phyloP scores from a whole-genome alignment of 345 rosid genomes.

The Populus alba region DNA sequence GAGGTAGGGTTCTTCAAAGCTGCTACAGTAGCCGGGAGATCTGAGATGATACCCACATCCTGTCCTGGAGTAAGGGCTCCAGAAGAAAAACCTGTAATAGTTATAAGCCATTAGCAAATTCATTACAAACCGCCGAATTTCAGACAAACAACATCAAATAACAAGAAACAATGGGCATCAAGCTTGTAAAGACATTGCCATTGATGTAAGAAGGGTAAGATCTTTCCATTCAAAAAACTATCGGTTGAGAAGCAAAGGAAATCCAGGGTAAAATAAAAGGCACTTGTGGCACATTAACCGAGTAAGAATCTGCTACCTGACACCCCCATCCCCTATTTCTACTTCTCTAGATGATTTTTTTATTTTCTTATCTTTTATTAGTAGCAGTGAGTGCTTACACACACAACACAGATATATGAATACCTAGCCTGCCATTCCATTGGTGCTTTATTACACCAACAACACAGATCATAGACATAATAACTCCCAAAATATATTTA shows the following conservation, averaged over 20 bases:
- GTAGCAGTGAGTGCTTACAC: not conserved
- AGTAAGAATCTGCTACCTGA: not conserved
- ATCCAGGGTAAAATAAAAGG: too few species aligned
- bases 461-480: not conserved
- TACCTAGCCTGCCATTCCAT: not conserved
- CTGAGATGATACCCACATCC: conserved; percentile 44
- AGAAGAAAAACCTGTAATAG: conserved; percentile 51
- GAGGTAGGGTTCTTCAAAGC: conserved; percentile 79
- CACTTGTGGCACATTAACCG: not conserved
- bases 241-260: not conserved
- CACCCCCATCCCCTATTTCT: not conserved
- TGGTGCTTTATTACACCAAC: not conserved
- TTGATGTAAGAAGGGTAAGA: not conserved
- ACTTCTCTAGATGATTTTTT: not conserved
- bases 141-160: not conserved
- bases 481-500: not conserved
- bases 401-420: not conserved
- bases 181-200: not conserved
- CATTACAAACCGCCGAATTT: not conserved
- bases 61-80: conserved; percentile 39
- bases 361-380: not conserved
- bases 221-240: not conserved
- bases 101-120: conserved; percentile 10
- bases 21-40: conserved; percentile 54
- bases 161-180: not conserved